These are phyloP conservation scores for Calamus simplicifolius DNA, from an alignment of 176 grass and related monocot genomes.

Conservation along the genomic window DNA sequence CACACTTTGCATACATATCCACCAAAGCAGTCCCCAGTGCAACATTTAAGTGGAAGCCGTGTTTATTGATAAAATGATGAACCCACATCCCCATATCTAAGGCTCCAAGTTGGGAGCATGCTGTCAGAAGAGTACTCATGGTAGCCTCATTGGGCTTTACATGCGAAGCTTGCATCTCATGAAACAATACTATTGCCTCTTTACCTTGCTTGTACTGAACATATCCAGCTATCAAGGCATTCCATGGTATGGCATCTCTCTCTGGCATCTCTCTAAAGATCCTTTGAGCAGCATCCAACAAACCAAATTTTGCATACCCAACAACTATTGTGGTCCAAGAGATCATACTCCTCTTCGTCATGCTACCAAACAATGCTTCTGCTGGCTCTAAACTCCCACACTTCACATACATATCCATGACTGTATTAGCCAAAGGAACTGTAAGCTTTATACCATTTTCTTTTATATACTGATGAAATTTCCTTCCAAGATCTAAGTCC, in stretches of 20 bases:
- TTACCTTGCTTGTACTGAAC: conserved; percentile 47
- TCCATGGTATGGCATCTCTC: conserved; percentile 66
- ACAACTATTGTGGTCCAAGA: conserved; percentile 66
- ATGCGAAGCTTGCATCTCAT: conserved; percentile 63
- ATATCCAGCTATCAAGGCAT: conserved; percentile 66
- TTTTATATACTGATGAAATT: conserved; percentile 28
- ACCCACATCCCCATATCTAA: conserved; percentile 67
- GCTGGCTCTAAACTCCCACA: conserved; percentile 34
- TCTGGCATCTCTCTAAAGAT: conserved; percentile 78
- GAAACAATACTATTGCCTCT: conserved; percentile 51
- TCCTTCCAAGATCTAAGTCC: conserved; percentile 37
- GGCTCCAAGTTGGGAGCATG: conserved; percentile 57
- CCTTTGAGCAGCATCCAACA: conserved; percentile 33
- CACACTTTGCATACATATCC: conserved; percentile 85
- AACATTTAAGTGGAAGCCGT: conserved; percentile 33
- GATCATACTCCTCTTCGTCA: conserved; percentile 23
- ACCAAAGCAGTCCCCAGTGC: conserved; percentile 57
- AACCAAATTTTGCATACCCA: conserved; percentile 37
- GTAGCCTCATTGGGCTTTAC: conserved; percentile 53
- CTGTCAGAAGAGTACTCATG: conserved; percentile 55
- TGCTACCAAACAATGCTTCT: conserved; percentile 31
- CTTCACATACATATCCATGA: conserved; percentile 64
- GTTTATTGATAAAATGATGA: conserved; percentile 44
- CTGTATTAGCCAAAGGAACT: conserved; percentile 25
- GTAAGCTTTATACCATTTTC: conserved; percentile 28